These are phyloP conservation scores for Rugosomyces carneus DNA, from an alignment of 1,284 basidiomycete genomes.

Conservation along the genomic window DNA sequence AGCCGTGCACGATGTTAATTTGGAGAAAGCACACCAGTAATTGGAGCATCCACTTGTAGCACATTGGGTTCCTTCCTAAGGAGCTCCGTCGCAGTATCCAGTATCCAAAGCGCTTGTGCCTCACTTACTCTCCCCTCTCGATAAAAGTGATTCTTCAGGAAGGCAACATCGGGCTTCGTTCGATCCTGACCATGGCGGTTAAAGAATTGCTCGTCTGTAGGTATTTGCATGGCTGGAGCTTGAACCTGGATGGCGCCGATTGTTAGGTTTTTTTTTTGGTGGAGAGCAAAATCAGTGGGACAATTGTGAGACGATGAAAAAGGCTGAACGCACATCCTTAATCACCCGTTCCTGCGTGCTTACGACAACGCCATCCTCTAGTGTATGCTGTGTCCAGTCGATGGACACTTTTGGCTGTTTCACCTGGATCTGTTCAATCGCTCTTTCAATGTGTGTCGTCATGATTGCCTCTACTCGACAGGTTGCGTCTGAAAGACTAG, in stretches of 20 bases:
- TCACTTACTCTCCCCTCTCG: slow-evolving; percentile 90
- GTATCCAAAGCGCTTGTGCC: slow-evolving; percentile 85
- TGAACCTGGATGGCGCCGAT: slow-evolving; percentile 59
- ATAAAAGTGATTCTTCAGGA: slow-evolving; percentile 99
- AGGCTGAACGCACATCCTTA: slow-evolving; percentile 59
- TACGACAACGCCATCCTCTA: slow-evolving; percentile 84
- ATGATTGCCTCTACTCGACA: slow-evolving; percentile 15
- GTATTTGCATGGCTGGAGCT: slow-evolving; percentile 89
- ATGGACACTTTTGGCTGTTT: slow-evolving; percentile 57
- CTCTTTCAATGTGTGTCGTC: slow-evolving; percentile 55
- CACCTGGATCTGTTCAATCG: slow-evolving; percentile 68
- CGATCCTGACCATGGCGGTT: slow-evolving; percentile 64
- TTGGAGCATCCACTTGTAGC: slow-evolving; percentile 87
- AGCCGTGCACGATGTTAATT: neutral
- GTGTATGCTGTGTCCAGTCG: slow-evolving; percentile 85
- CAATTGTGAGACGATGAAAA: slow-evolving; percentile 2
- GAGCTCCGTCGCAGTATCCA: slow-evolving; percentile 74
- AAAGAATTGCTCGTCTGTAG: slow-evolving; percentile 93
- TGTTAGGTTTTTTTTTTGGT: neutral
- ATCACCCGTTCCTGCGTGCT: slow-evolving; percentile 83
- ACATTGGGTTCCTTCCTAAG: slow-evolving; percentile 79
- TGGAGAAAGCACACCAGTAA: slow-evolving; percentile 61
- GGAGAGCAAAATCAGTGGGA: slow-evolving; percentile 1
- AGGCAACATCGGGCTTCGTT: slow-evolving; percentile 91
- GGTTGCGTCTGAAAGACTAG: slow-evolving; percentile 2